Conservation (phyloP, 352 stramenopile species). For the Phytophthora litchii region DNA sequence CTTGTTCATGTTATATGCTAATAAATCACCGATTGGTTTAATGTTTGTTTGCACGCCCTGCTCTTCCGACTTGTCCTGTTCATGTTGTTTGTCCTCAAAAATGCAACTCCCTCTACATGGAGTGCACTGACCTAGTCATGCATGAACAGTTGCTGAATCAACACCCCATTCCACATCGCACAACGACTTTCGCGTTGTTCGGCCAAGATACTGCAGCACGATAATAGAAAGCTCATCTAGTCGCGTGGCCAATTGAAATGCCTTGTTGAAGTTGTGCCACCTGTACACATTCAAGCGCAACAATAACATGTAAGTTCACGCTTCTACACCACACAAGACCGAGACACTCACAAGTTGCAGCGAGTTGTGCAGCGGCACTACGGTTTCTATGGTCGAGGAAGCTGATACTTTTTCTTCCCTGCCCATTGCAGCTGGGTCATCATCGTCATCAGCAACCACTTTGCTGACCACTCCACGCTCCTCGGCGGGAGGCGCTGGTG, state of each 20-base stretch:
- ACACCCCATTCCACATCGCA: not conserved
- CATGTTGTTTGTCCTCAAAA: constrained; percentile 26
- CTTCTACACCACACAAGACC: not conserved
- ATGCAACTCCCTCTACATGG: constrained; percentile 14
- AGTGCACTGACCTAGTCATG: constrained; percentile 6
- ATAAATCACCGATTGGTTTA: constrained; percentile 36
- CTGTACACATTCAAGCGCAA: constrained; percentile 18
- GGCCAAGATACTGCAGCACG: constrained; percentile 2
- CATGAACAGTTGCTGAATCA: not conserved
- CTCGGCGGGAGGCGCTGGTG: constrained; percentile 10
- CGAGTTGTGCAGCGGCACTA: constrained; percentile 73
- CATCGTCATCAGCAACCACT: constrained; percentile 22
- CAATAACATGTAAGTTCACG: constrained; percentile 3
- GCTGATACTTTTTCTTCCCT: constrained; percentile 64
- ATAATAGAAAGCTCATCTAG: constrained; percentile 29
- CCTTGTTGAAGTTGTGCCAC: constrained; percentile 60
- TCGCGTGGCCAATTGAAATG: constrained; percentile 53
- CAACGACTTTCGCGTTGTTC: not conserved
- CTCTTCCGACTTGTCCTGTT: not conserved
- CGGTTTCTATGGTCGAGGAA: constrained; percentile 78
- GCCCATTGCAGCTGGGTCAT: constrained; percentile 47
- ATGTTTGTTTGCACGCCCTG: constrained; percentile 10
- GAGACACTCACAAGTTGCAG: constrained; percentile 58
- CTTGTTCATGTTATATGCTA: constrained; percentile 19
- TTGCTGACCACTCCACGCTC: constrained; percentile 40